Evolutionary conservation across 495 filamentous ascomycete species (phyloP).

Genomic region (Neurospora discreta): DNA sequence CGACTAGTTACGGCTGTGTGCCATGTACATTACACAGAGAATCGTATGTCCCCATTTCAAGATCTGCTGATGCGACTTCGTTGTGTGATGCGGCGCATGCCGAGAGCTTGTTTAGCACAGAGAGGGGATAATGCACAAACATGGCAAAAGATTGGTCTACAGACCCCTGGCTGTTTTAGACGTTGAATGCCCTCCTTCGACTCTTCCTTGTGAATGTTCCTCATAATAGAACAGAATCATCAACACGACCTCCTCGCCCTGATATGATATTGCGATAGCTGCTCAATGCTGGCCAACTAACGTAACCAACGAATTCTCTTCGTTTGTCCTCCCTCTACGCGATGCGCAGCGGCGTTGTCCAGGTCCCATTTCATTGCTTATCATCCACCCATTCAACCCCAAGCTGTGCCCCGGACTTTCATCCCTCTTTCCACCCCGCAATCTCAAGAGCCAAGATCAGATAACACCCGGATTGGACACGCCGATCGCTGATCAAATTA

Average conservation of each 20-base stretch:
- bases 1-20: background rate
- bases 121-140: background rate
- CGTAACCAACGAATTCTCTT: background rate
- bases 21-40: background rate
- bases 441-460: background rate
- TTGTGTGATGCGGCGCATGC: background rate
- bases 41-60: background rate
- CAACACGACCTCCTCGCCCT: background rate
- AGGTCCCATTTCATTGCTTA: background rate
- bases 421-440: background rate
- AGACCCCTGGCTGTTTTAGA: background rate
- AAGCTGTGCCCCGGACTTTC: background rate
- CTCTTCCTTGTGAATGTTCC: background rate
- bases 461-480: background rate
- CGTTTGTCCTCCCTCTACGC: background rate
- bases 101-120: background rate
- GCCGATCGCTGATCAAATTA: background rate
- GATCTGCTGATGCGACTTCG: background rate
- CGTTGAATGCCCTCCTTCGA: background rate
- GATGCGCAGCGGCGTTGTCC: background rate
- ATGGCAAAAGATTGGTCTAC: background rate
- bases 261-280: background rate
- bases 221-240: background rate
- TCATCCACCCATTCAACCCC: background rate
- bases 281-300: background rate